Conservation (phyloP, 2,329 filamentous ascomycete genomes). For the Zymoseptoria crescenta region DNA sequence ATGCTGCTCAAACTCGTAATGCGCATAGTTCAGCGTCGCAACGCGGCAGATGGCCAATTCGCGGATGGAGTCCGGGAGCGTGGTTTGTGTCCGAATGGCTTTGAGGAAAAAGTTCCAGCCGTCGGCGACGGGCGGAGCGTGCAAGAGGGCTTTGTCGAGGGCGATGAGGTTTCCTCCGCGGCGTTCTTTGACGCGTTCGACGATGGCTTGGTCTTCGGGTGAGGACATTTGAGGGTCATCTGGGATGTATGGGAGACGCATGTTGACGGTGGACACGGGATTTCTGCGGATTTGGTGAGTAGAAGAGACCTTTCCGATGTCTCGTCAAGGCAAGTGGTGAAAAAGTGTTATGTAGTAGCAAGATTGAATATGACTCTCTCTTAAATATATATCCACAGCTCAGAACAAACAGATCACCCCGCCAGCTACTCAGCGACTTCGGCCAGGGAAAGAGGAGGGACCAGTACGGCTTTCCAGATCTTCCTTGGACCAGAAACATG, state of each 20-base stretch:
- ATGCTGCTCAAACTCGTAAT: slow-evolving; percentile 81
- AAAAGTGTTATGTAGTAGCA: neutral
- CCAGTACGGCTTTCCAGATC: neutral
- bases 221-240: slow-evolving; percentile 43
- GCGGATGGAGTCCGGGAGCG: slow-evolving; percentile 47
- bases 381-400: neutral
- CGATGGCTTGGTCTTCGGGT: slow-evolving; percentile 43
- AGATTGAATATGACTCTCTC: neutral
- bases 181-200: slow-evolving; percentile 44
- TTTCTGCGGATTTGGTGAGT: neutral
- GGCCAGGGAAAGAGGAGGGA: neutral
- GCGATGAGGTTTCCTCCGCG: slow-evolving; percentile 45
- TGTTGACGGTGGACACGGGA: slow-evolving; percentile 24
- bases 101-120: slow-evolving; percentile 53
- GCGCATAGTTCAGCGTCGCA: slow-evolving; percentile 69
- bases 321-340: neutral
- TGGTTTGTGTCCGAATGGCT: slow-evolving; percentile 47
- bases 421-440: neutral
- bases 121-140: slow-evolving; percentile 46
- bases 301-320: neutral
- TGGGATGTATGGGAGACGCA: slow-evolving; percentile 49
- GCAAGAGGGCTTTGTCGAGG: slow-evolving; percentile 46
- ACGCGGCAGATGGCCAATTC: slow-evolving; percentile 77
- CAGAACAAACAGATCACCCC: neutral
- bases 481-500: neutral